phyloP scores from a whole-genome alignment of 192 early-diverging fungal species.

The Lunasporangiospora selenospora region DNA sequence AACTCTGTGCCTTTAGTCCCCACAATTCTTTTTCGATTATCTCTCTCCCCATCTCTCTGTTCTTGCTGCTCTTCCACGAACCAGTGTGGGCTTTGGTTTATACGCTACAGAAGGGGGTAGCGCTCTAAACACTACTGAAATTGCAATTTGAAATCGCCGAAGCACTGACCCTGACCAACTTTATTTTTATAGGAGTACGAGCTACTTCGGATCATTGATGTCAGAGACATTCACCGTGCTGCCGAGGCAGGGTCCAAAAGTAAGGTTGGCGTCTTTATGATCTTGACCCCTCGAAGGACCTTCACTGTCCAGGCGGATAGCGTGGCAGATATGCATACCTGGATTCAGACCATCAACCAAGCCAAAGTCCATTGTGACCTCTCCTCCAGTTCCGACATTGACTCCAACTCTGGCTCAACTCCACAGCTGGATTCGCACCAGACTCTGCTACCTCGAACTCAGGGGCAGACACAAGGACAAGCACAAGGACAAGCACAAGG shows the following conservation, averaged over 20 bases:
- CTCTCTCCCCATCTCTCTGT: neutral
- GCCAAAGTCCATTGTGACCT: conserved; percentile 40
- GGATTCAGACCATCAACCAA: conserved; percentile 59
- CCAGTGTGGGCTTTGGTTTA: neutral
- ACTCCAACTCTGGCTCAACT: conserved; percentile 27
- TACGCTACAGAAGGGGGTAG: too few species aligned
- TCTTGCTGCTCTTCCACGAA: neutral
- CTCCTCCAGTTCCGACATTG: conserved; percentile 42
- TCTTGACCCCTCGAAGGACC: conserved; percentile 76
- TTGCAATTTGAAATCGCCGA: too few species aligned
- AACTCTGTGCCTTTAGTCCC: neutral
- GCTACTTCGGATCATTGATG: conserved; percentile 73
- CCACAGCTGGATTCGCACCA: conserved; percentile 8
- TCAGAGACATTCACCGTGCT: conserved; percentile 72
- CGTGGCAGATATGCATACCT: conserved; percentile 67
- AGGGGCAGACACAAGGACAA: too few species aligned
- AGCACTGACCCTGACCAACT: too few species aligned
- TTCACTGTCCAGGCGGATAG: conserved; percentile 72
- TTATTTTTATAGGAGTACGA: conserved; percentile 71
- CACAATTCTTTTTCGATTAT: neutral
- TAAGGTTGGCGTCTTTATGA: conserved; percentile 73
- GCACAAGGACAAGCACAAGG: too few species aligned
- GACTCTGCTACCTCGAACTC: too few species aligned
- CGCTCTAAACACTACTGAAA: too few species aligned
- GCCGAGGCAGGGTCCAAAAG: conserved; percentile 74